Percentiles rank a stretch among this genome's conserved stretches.
Conservation (phyloP, 2,329 filamentous ascomycete species). For the Aspergillus unguis region DNA sequence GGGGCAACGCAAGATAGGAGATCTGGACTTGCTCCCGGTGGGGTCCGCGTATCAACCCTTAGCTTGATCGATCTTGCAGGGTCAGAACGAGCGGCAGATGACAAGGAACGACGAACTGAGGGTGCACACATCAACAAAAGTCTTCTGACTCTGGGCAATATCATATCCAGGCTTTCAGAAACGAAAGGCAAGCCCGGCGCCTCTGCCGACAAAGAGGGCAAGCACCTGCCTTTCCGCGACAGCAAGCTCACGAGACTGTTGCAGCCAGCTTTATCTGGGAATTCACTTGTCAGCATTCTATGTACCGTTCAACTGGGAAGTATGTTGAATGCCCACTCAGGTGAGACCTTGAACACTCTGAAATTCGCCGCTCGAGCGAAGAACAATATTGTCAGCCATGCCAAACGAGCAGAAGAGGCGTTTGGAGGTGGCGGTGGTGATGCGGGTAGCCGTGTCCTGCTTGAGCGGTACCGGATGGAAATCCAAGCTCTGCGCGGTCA, state of each 20-base stretch:
- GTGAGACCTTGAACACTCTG: slow-evolving; percentile 89
- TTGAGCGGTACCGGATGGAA: slow-evolving; percentile 92
- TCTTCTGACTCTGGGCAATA: slow-evolving; percentile 87
- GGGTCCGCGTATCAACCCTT: slow-evolving; percentile 90
- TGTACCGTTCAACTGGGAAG: slow-evolving; percentile 93
- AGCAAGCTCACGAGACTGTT: slow-evolving; percentile 93
- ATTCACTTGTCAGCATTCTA: slow-evolving; percentile 93
- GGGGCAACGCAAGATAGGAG: slow-evolving; percentile 58
- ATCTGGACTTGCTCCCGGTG: slow-evolving; percentile 71
- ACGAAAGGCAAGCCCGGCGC: slow-evolving; percentile 78
- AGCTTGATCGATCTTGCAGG: slow-evolving; percentile 95
- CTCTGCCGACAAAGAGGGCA: slow-evolving; percentile 72
- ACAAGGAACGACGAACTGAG: slow-evolving; percentile 88
- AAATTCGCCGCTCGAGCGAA: slow-evolving; percentile 96
- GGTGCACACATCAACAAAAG: slow-evolving; percentile 99
- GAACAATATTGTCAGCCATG: slow-evolving; percentile 96
- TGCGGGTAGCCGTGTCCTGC: slow-evolving; percentile 76
- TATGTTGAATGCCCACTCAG: slow-evolving; percentile 68
- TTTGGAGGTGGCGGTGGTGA: slow-evolving; percentile 72
- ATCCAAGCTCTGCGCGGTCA: slow-evolving; percentile 78
- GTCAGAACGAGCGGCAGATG: slow-evolving; percentile 92
- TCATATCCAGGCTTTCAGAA: slow-evolving; percentile 88
- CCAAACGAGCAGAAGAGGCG: slow-evolving; percentile 90
- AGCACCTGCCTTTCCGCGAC: slow-evolving; percentile 93
- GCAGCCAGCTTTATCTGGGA: slow-evolving; percentile 87